A percentile compares a stretch with the other conserved stretches of the same genome.
phyloP scores from a whole-genome alignment of 129 eudicot genomes.

The Dittrichia graveolens region DNA sequence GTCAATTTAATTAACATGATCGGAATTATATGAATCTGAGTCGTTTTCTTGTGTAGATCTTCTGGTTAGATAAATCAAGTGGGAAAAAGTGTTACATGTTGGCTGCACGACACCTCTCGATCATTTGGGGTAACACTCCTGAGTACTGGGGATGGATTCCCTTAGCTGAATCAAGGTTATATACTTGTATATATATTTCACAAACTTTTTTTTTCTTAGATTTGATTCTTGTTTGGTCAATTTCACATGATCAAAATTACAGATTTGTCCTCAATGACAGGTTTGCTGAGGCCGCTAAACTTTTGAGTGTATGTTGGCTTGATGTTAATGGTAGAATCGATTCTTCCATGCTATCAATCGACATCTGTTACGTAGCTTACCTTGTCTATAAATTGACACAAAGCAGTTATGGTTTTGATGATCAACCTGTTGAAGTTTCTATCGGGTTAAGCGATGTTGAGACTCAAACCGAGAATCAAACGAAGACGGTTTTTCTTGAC shows the following conservation, averaged over 20 bases:
- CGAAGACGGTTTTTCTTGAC: slow-evolving; percentile 38
- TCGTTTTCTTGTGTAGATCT: slow-evolving; percentile 33
- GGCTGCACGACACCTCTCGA: slow-evolving; percentile 60
- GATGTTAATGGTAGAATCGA: slow-evolving; percentile 60
- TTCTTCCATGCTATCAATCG: slow-evolving; percentile 48
- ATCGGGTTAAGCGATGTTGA: slow-evolving; percentile 45
- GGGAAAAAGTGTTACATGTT: slow-evolving; percentile 78
- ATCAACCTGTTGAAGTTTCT: slow-evolving; percentile 49
- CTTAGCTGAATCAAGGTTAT: slow-evolving; percentile 67
- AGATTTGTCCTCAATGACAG: slow-evolving; percentile 26
- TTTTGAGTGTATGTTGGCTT: slow-evolving; percentile 74
- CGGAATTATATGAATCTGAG: not conserved
- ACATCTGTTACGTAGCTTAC: slow-evolving; percentile 61
- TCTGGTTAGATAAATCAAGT: slow-evolving; percentile 60
- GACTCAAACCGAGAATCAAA: slow-evolving; percentile 32
- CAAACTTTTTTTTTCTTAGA: not conserved
- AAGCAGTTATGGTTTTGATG: slow-evolving; percentile 44
- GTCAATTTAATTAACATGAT: no score
- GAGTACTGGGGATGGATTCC: slow-evolving; percentile 64
- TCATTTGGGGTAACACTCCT: slow-evolving; percentile 74
- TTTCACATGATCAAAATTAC: not conserved
- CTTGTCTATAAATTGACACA: slow-evolving; percentile 55
- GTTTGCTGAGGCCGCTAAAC: slow-evolving; percentile 74
- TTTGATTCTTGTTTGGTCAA: not conserved
- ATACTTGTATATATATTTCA: no score